Evolutionary conservation across 805 yeast species (phyloP), one percentile per base, ranked within the genome.

Genomic region (Grigorovia transvaalensis): DNA sequence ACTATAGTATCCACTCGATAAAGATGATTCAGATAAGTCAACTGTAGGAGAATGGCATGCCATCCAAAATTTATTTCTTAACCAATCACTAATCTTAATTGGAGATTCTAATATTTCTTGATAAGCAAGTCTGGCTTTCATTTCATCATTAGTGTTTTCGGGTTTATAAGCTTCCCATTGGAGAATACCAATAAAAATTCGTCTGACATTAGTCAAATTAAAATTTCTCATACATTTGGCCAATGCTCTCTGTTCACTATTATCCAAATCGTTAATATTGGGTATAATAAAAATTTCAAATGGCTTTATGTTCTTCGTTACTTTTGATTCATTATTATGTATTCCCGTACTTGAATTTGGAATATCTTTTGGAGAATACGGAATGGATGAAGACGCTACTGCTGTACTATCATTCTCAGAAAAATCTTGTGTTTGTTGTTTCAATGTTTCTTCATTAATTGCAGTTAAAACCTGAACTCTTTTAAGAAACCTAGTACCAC

Each of bases 51-150:
- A 56, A 2, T 50, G 51, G 44, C 64, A 59, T 7, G 65, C 61
- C 59, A 60, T 56, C 70, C 68, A 66, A 62, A 74, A 54, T 62
- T 64, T 62, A 75, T 82, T 62, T 72, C 78, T 57, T 68, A 70
- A 52, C 66, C 66, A 63, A 46, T 57, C 62, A 38, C 51, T 48
- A 3, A 60, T 41, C 8, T n/a, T 46, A 19, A 62, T 45, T 41
- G 52, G 47, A 11, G 57, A 46, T 17, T 45, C 18, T 17, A 54
- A 41, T 6, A 53, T n/a, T n/a, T 47, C 46, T n/a, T 17, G 27
- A 45, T 53, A 45, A 2, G 33, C 8, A 15, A 27, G n/a, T 40
- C 35, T 29, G 19, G 29, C 17, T 15, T 23, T 23, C 27, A 3
- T 23, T 23, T n/a, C 18, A 2, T n/a, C 38, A 13, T 19, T 42